Evolutionary conservation across 306 rosid species (phyloP), one percentile per base, ranked within the genome.

Genomic region (Glycine tomentella): DNA sequence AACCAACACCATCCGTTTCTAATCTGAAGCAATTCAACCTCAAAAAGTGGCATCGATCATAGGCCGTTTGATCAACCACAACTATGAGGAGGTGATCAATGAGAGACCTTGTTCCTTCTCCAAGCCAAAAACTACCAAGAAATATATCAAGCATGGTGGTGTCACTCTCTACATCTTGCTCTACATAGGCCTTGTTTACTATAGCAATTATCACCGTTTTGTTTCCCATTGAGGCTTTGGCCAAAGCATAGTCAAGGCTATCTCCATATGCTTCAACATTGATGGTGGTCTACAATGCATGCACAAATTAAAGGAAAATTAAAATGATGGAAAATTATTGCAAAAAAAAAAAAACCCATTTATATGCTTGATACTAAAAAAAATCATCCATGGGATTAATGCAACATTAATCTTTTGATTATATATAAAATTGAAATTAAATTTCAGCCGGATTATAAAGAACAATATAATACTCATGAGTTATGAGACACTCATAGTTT

Each of bases 71-170:
- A 80, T 94, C 98, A 1, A 90, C 92, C 0, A 94, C 90, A 7
- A 90, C 94, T 11, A 92, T 8, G 3, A 94, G 86, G 31, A 94
- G 81, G 14, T 94, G 87, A 36, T 92, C 81, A 11, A 87, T 50
- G 46, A 92, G 78, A 7, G 65, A 44, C 79, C 76, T 85, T 0
- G 94, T 90, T 59, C 86, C 89, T 7, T 90, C 96, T 33, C 98
- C 97, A 1, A 86, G 63, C 98, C 97, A 92, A 42, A 92, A 88
- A 52, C 97, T 90, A 15, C 69, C 86, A 0, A 92, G 84, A 64
- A 94, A 94, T 15, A 94, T 70, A 84, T 94, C 96, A 11, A 94
- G 88, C 97, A 94, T 92, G 2, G 96, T 83, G 4, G 84, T 85
- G 9, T 83, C 91, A 0, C 82, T 81, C 5, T 13, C 20, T 0